Conservation (phyloP, 2,329 filamentous ascomycete species). For the Diaporthe destruens region DNA sequence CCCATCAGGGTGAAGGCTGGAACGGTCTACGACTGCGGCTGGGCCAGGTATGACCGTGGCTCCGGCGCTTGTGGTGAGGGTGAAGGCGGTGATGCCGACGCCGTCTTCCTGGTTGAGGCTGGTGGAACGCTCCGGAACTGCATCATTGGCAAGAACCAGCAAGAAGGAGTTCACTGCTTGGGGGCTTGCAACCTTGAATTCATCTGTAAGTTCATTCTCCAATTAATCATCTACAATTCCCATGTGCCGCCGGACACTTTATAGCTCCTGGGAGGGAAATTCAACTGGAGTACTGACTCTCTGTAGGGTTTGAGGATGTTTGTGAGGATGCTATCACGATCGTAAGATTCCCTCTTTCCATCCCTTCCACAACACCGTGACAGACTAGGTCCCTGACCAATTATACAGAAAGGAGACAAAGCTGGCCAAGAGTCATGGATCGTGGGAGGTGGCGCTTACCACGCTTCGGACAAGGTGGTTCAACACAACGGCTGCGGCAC, state of each 20-base stretch:
- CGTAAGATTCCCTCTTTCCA: background rate
- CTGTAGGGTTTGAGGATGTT: slow-evolving; percentile 16
- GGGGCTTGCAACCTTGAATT: slow-evolving; percentile 58
- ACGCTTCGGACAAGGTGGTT: slow-evolving; percentile 1
- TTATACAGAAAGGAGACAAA: background rate
- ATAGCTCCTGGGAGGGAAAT: rapidly evolving
- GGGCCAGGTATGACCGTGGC: slow-evolving; percentile 55
- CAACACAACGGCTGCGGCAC: slow-evolving; percentile 26
- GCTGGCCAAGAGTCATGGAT: slow-evolving; percentile 17
- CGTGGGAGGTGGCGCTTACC: slow-evolving; percentile 9
- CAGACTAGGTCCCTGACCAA: background rate
- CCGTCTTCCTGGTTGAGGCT: slow-evolving; percentile 56
- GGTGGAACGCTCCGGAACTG: slow-evolving; percentile 61
- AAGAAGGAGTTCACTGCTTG: slow-evolving; percentile 60
- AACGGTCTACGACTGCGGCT: slow-evolving; percentile 51
- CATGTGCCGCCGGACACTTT: too few species aligned
- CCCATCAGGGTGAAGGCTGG: slow-evolving; percentile 45
- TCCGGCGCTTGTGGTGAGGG: slow-evolving; percentile 56
- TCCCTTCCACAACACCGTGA: background rate
- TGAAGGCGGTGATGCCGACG: slow-evolving; percentile 55
- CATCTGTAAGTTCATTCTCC: slow-evolving; percentile 46
- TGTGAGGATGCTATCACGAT: slow-evolving; percentile 20
- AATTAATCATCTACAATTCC: background rate
- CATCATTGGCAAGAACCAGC: slow-evolving; percentile 60
- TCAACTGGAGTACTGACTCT: background rate